A percentile compares a stretch with the other conserved stretches of the same genome.
Evolutionary conservation across 495 filamentous ascomycete species (phyloP).

Genomic region (Neurospora cerealis): DNA sequence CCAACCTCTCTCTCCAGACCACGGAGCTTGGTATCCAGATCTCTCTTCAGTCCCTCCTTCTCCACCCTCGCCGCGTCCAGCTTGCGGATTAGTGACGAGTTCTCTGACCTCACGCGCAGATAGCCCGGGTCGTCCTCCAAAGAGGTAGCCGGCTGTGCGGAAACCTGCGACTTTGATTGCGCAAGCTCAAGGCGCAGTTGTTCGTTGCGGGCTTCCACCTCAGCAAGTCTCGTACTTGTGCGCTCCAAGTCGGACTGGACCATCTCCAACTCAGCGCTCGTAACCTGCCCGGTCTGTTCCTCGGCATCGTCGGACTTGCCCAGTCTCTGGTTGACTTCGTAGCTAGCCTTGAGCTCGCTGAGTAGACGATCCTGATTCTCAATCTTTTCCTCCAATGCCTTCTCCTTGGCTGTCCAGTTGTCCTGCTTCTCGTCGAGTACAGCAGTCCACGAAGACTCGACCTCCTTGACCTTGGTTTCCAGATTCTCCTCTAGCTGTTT

Average conservation of each 20-base stretch:
- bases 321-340: constrained; percentile 89
- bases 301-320: constrained; percentile 59
- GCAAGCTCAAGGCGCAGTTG: constrained; percentile 84
- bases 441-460: constrained; percentile 82
- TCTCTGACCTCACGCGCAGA: constrained; percentile 80
- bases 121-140: constrained; percentile 83
- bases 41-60: constrained; percentile 64
- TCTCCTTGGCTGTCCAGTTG: constrained; percentile 95
- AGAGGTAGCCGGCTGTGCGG: constrained; percentile 42
- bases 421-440: constrained; percentile 91
- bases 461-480: constrained; percentile 70
- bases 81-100: constrained; percentile 78
- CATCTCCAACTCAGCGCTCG: constrained; percentile 87
- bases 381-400: constrained; percentile 80
- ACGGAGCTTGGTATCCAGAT: constrained; percentile 61
- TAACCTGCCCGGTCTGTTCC: constrained; percentile 50
- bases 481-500: constrained; percentile 67
- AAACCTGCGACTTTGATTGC: constrained; percentile 68
- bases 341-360: constrained; percentile 92
- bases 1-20: constrained; percentile 63
- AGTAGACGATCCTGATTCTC: constrained; percentile 88
- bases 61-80: constrained; percentile 75
- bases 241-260: constrained; percentile 84
- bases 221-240: constrained; percentile 75
- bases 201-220: constrained; percentile 91